Percentiles rank a stretch among this genome's conserved stretches.
Conservation (phyloP, 2,329 filamentous ascomycete genomes). For the Diplocarpon rosae region DNA sequence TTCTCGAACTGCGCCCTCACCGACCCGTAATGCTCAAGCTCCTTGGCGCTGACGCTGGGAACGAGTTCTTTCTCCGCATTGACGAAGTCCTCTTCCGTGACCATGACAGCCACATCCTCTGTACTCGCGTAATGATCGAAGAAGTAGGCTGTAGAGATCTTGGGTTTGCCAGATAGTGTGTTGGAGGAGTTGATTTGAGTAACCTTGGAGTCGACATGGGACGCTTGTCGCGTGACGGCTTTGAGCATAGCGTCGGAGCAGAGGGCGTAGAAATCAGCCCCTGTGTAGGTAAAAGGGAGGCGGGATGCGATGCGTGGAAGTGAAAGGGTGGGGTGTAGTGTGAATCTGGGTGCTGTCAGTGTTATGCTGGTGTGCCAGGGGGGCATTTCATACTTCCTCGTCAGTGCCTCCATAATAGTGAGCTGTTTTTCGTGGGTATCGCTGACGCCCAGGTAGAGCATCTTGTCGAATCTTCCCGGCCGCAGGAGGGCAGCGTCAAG, state of each 20-base stretch:
- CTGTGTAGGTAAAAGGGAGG: slow-evolving; percentile 92
- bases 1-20: slow-evolving; percentile 79
- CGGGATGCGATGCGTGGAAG: slow-evolving; percentile 61
- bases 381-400: slow-evolving; percentile 60
- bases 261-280: slow-evolving; percentile 91
- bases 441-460: slow-evolving; percentile 92
- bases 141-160: slow-evolving; percentile 77
- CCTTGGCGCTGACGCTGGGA: slow-evolving; percentile 86
- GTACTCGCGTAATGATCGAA: slow-evolving; percentile 84
- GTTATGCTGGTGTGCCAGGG: neutral
- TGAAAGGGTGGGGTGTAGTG: slow-evolving; percentile 67
- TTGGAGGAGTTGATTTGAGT: slow-evolving; percentile 48
- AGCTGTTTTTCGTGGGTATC: slow-evolving; percentile 96
- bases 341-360: slow-evolving; percentile 53
- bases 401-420: slow-evolving; percentile 87
- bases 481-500: slow-evolving; percentile 82
- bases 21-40: slow-evolving; percentile 80
- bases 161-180: slow-evolving; percentile 15
- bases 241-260: slow-evolving; percentile 99
- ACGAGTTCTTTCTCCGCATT: slow-evolving; percentile 75
- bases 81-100: slow-evolving; percentile 80
- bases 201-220: slow-evolving; percentile 74
- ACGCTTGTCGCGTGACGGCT: slow-evolving; percentile 84
- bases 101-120: slow-evolving; percentile 77
- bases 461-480: slow-evolving; percentile 92